Base-by-base conservation (phyloP, 1,284 basidiomycete genomes). In the Takashimella koratensis region DNA sequence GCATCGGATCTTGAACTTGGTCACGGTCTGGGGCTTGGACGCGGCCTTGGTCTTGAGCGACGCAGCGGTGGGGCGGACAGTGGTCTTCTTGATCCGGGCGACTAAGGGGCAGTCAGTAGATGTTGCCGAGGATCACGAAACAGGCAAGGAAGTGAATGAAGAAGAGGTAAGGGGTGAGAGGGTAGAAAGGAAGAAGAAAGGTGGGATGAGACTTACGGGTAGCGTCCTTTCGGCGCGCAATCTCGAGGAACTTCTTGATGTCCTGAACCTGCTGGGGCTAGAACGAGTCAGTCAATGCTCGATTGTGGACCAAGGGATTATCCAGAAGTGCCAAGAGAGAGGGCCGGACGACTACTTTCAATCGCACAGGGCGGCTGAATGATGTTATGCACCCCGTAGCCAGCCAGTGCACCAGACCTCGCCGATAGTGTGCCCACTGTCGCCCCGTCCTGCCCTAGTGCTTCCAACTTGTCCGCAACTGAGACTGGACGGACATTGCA, bases 1-100 rank as follows among this genome's bases (percentile, higher is more conserved):
- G 82, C 94, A 97, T 78, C 95, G 86, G 76, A 99, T 86, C 85
- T 98, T 98, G 86, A 98, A 98, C 82, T 98, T 98, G 77, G 90
- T 95, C 79, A 87, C 83, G 62, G 82, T 82, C 81, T 90, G 74
- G 82, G 86, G 57, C 83, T 84, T 57, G 83, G 77, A 54, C 80
- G 80, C 77, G 49, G 67, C 70, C 64, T 71, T 74, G 63, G 63
- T 65, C 67, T 75, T 75, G 58, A 62, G 64, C 56, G 71, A 62
- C 53, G 64, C 68, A 49, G 63, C 53, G 47, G 62, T 53, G 45
- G 61, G 56, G 55, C 63, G 63, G 86, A 81, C 58, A 51, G 83
- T 81, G 59, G 87, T 88, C 83, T 92, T 94, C 83, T 97, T 97
- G 84, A 97, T 94, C 77, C 92, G 89, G 65, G 89, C 91, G 79